These are phyloP conservation scores for Aspergillus sclerotioniger DNA, from an alignment of 495 filamentous ascomycete species.

Conservation along the genomic window DNA sequence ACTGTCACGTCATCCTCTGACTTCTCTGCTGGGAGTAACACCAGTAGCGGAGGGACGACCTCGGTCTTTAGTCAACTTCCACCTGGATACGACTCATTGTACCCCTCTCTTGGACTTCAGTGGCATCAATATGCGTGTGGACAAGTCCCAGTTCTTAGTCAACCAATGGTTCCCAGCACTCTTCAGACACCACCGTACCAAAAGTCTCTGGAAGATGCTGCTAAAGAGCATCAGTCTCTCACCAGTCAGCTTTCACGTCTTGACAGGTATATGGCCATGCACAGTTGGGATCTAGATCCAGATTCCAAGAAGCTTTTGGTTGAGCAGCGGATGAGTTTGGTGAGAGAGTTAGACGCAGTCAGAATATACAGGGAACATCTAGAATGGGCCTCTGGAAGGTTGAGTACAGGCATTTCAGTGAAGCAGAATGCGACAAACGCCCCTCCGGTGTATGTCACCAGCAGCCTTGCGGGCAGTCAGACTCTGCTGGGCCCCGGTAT, in stretches of 20 bases:
- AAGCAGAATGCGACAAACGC: not conserved
- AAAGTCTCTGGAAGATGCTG: constrained; percentile 23
- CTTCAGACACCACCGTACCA: constrained; percentile 11
- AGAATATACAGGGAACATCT: constrained; percentile 37
- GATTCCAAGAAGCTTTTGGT: constrained; percentile 32
- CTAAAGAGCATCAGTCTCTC: constrained; percentile 27
- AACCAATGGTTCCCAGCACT: constrained; percentile 5
- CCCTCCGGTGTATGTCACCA: constrained; percentile 1
- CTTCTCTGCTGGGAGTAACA: constrained; percentile 11
- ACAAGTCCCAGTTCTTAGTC: constrained; percentile 5
- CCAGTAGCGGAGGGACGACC: not conserved
- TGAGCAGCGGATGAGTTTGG: constrained; percentile 34
- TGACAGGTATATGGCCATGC: constrained; percentile 40
- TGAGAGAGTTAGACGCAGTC: constrained; percentile 37
- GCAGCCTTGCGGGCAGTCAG: not conserved
- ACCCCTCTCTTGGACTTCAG: constrained; percentile 9
- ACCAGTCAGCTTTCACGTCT: constrained; percentile 32
- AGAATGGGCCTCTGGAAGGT: constrained; percentile 20
- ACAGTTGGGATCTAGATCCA: constrained; percentile 35
- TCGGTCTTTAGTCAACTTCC: constrained; percentile 14
- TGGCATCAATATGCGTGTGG: constrained; percentile 10
- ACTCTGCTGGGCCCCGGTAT: not conserved
- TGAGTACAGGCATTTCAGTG: constrained; percentile 3
- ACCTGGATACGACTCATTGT: constrained; percentile 10
- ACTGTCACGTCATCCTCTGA: constrained; percentile 8